Evolutionary conservation across 768 basidiomycete genomes (phyloP), one percentile per base, ranked within the genome.

Genomic region (Rubroboletus pulcherrimus): DNA sequence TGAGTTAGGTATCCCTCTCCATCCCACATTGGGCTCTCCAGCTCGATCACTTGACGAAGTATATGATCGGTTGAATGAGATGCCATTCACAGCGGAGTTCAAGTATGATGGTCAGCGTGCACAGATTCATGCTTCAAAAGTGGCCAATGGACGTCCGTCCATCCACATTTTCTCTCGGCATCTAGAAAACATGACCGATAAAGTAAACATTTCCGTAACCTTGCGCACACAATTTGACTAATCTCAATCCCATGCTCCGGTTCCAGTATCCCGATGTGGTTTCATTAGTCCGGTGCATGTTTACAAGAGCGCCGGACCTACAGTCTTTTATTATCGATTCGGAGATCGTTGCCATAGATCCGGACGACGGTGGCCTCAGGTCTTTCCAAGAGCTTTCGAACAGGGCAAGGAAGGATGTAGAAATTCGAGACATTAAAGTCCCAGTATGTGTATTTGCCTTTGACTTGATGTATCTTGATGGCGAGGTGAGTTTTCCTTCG

Each of bases 61-160:
- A n/a, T 93, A 91, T 64, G 80, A 83, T 43, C 78, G 85, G 7
- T 73, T 93, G 19, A 80, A 79, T 21, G 75, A 78, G 33, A 73
- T 83, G 33, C 80, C 85, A 10, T 97, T 94, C 71, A 78, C 82
- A 15, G 89, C 91, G 33, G 94, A 97, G 73, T 90, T 89, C 67
- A 97, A 96, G 71, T 90, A 94, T 63, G 94, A 97, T 63, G 94
- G 88, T 19, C 89, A 91, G 64, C 80, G 88, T 47, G 91, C 87
- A 19, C 91, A 91, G 70, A 85, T 90, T n/a, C 89, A 91, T 66
- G 86, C 78, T 12, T 55, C 58, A 52, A 60, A 54, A 46, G 64
- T 51, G 41, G 68, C 59, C 58, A 65, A 65, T 14, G 63, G 68
- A 4, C 61, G 66, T 11, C 51, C 65, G 31, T 63, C 60, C 10